These are phyloP conservation scores for Myriosclerotinia curreyana DNA, from an alignment of 2,329 filamentous ascomycete species.

Conservation along the genomic window DNA sequence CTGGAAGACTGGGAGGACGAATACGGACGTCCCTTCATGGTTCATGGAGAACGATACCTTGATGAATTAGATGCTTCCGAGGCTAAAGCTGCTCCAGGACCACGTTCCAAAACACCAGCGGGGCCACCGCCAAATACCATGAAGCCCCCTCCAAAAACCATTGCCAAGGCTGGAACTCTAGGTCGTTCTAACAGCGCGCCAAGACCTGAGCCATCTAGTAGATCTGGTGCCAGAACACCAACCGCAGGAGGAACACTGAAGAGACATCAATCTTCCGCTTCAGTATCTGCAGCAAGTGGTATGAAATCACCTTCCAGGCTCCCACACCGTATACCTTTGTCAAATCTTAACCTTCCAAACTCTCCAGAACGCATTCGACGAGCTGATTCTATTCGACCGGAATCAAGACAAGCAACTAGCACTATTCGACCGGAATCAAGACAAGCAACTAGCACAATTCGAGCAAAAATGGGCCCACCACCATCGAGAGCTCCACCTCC, in stretches of 20 bases:
- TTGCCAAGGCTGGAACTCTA: constrained; percentile 32
- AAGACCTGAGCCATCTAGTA: constrained; percentile 33
- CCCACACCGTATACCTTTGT: constrained; percentile 66
- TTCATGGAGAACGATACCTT: constrained; percentile 88
- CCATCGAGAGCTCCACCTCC: constrained; percentile 70
- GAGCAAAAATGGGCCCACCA: constrained; percentile 50
- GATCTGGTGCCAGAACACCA: constrained; percentile 51
- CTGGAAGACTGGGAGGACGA: constrained; percentile 90
- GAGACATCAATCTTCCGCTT: constrained; percentile 34
- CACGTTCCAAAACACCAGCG: constrained; percentile 73
- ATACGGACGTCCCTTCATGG: constrained; percentile 87
- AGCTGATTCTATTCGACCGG: constrained; percentile 27
- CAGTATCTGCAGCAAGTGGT: constrained; percentile 23
- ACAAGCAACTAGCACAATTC: constrained; percentile 40
- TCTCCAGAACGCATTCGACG: constrained; percentile 66
- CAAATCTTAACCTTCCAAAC: constrained; percentile 68
- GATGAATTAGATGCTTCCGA: constrained; percentile 72
- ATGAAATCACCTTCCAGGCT: constrained; percentile 63
- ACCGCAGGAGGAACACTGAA: constrained; percentile 42
- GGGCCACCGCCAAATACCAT: constrained; percentile 51
- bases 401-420: constrained; percentile 38
- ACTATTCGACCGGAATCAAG: constrained; percentile 38
- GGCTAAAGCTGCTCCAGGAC: constrained; percentile 56
- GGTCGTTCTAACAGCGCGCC: constrained; percentile 35
- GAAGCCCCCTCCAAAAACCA: constrained; percentile 26